phyloP scores from a whole-genome alignment of 345 rosid genomes.

The Boechera divaricarpa region DNA sequence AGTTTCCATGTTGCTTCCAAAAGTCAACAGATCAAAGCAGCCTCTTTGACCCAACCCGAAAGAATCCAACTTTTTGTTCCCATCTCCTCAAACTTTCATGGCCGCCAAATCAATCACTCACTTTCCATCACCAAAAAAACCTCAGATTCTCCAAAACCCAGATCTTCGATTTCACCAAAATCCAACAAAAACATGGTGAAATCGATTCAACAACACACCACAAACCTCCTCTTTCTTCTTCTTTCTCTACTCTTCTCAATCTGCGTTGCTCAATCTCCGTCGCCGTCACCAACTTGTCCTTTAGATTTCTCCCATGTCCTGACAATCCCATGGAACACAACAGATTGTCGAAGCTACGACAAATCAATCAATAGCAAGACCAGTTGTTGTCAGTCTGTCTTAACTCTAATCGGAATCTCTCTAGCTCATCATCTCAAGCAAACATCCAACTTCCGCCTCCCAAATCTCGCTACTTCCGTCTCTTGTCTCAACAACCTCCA shows the following conservation, averaged over 20 bases:
- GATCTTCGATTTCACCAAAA: background rate
- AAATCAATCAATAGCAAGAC: constrained; percentile 21
- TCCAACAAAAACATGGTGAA: constrained; percentile 24
- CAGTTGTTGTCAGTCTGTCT: constrained; percentile 59
- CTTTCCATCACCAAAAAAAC: constrained; percentile 8
- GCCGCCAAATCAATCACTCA: constrained; percentile 25
- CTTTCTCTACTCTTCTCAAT: constrained; percentile 26
- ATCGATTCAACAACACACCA: background rate
- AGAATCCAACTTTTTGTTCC: constrained; percentile 37
- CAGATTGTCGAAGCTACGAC: constrained; percentile 50
- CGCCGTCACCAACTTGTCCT: constrained; percentile 55
- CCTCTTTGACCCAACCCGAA: constrained; percentile 36
- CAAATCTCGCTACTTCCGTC: constrained; percentile 54
- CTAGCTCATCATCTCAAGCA: constrained; percentile 64
- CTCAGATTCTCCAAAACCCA: constrained; percentile 25
- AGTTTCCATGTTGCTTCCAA: constrained; percentile 36
- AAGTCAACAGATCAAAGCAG: constrained; percentile 40
- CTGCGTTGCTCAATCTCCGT: constrained; percentile 33
- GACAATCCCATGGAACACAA: constrained; percentile 72
- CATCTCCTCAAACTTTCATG: constrained; percentile 21
- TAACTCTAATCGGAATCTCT: constrained; percentile 65
- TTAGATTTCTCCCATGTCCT: constrained; percentile 64
- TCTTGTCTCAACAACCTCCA: constrained; percentile 73
- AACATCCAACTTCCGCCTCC: constrained; percentile 65
- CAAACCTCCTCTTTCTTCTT: background rate